Percentiles rank a stretch among this genome's conserved stretches.
Conservation (phyloP, 2,329 filamentous ascomycete genomes). For the Rhynchosporium graminicola region DNA sequence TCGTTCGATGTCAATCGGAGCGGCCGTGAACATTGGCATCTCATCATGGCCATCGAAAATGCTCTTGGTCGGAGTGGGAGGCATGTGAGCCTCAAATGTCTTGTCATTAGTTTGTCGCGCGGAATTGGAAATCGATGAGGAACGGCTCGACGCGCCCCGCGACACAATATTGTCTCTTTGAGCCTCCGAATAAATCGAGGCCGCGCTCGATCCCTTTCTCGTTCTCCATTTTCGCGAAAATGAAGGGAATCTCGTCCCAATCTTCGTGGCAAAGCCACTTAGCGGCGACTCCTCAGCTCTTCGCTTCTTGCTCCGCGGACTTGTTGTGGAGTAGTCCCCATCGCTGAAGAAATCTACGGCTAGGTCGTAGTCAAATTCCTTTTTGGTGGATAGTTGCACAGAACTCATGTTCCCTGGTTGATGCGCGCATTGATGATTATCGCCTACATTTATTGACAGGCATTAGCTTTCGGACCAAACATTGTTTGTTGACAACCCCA, state of each 20-base stretch:
- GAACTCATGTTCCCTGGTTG: slow-evolving; percentile 44
- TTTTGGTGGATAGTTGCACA: slow-evolving; percentile 45
- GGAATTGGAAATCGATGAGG: slow-evolving; percentile 73
- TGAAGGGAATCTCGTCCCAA: slow-evolving; percentile 60
- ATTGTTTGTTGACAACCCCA: slow-evolving; percentile 21
- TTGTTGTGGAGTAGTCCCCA: slow-evolving; percentile 52
- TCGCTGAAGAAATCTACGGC: slow-evolving; percentile 64
- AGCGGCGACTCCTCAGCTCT: slow-evolving; percentile 61
- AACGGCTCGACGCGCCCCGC: slow-evolving; percentile 70
- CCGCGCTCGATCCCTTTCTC: slow-evolving; percentile 45
- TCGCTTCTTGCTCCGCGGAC: slow-evolving; percentile 56
- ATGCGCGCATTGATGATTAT: slow-evolving; percentile 60
- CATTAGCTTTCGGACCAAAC: slow-evolving; percentile 25
- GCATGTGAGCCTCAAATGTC: slow-evolving; percentile 52
- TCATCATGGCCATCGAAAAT: slow-evolving; percentile 57
- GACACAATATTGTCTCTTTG: slow-evolving; percentile 45
- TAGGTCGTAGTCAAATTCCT: slow-evolving; percentile 63
- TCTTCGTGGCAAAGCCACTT: slow-evolving; percentile 62
- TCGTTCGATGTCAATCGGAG: slow-evolving; percentile 54
- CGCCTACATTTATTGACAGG: slow-evolving; percentile 49
- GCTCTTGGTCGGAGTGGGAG: slow-evolving; percentile 64
- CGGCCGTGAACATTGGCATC: slow-evolving; percentile 46
- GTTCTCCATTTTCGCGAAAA: slow-evolving; percentile 56
- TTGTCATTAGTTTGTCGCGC: slow-evolving; percentile 49
- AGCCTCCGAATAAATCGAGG: slow-evolving; percentile 29